Base-by-base conservation (phyloP, 331 rosid species). In the Malus hybrid region DNA sequence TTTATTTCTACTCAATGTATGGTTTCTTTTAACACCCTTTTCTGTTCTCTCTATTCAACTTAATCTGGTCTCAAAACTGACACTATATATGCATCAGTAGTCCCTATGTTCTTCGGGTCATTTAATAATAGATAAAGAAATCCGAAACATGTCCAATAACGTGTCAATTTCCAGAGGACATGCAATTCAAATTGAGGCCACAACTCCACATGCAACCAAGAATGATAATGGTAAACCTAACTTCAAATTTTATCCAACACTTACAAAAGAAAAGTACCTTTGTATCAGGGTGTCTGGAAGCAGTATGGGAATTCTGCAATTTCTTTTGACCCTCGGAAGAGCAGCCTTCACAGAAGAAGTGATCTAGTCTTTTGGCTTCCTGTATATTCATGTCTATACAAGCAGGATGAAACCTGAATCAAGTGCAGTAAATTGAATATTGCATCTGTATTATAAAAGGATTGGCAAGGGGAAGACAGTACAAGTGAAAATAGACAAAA, bases 401-500 rank as follows among this genome's bases (percentile, higher is more conserved):
- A 79, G 90, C 90, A 85, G 99, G 99, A 82, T 95, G 99, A 82
- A 95, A 95, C 99, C 99, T 95, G 91, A 80, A 94, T 82, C 79
- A 85, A 83, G 80, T 86, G 80, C 54, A 77, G 73, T 71, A 81
- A 74, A 89, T 52, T 57, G 76, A 79, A 73, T 69, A 50, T 72
- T 65, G 74, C 66, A 66, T 65, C 39, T 44, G 52, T 46, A 50
- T 31, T 46, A 79, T 29, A 29, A 27, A 66, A 34, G 57, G 65
- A 73, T 12, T 39, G 44, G 42, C 28, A 39, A 10, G 44, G 5
- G 7, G 28, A 36, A 60, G 19, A 42, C 27, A 27, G 29, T 9
- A 42, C 7, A 59, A 0, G 5, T 57, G 29, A 73, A 27, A 60
- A 27, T 24, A 73, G 32, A 34, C 20, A 34, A 57, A 34, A 42